These are phyloP conservation scores for Crucihimalaya himalaica DNA, from an alignment of 345 rosid species.

Conservation along the genomic window DNA sequence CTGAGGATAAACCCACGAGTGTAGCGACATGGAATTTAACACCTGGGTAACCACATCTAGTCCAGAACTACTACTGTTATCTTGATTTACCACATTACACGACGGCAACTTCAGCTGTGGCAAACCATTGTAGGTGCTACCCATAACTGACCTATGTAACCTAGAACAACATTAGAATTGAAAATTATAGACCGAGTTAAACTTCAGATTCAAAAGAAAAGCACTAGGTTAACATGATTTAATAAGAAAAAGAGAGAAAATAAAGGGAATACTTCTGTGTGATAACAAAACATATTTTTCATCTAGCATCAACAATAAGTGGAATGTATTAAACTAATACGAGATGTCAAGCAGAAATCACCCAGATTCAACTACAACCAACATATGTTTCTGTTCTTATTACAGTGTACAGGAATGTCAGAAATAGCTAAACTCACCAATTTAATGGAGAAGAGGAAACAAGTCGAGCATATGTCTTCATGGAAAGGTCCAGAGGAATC, in stretches of 20 bases:
- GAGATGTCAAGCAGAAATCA: constrained; percentile 17
- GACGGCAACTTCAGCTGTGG: constrained; percentile 43
- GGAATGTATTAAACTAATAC: neutral
- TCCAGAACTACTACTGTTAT: constrained; percentile 41
- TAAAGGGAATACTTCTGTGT: neutral
- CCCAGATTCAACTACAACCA: constrained; percentile 14
- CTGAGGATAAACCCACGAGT: constrained; percentile 95
- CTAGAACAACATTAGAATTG: constrained; percentile 44
- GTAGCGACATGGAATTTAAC: constrained; percentile 54
- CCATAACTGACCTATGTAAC: constrained; percentile 62
- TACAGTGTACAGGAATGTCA: neutral
- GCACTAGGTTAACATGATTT: neutral
- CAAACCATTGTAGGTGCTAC: constrained; percentile 51
- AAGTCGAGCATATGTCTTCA: constrained; percentile 74
- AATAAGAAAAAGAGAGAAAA: neutral
- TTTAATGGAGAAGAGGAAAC: constrained; percentile 61
- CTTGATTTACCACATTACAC: constrained; percentile 37
- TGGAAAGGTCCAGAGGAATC: constrained; percentile 81
- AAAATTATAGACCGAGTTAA: constrained; percentile 18
- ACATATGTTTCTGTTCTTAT: neutral
- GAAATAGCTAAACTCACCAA: constrained; percentile 54
- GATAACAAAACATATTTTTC: neutral
- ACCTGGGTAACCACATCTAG: constrained; percentile 45
- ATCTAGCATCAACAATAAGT: constrained; percentile 5
- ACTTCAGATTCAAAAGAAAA: constrained; percentile 1